These are phyloP conservation scores for Sporisorium graminicola DNA, from an alignment of 1,284 basidiomycete genomes.

Conservation along the genomic window DNA sequence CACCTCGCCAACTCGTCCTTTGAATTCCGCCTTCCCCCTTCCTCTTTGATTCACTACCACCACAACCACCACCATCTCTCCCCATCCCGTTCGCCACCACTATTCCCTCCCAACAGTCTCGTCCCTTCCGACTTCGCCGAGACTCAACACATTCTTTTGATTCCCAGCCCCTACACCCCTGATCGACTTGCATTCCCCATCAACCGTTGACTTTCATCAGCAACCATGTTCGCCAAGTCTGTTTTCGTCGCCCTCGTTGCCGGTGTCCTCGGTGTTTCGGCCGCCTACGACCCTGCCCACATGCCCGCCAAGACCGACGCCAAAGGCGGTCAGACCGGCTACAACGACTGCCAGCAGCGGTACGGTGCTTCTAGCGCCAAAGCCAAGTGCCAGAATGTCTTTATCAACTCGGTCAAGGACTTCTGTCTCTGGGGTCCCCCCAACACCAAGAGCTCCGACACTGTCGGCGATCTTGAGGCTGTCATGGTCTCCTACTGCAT, in stretches of 20 bases:
- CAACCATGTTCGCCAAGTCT: constrained; percentile 51
- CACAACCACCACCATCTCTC: constrained; percentile 8
- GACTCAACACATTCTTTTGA: constrained; percentile 38
- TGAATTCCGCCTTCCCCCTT: constrained; percentile 15
- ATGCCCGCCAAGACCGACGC: constrained; percentile 62
- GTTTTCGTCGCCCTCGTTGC: constrained; percentile 50
- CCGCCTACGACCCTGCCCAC: constrained; percentile 54
- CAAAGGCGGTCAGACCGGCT: constrained; percentile 60
- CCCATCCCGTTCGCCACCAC: constrained; percentile 7
- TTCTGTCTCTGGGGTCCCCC: constrained; percentile 67
- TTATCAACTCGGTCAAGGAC: constrained; percentile 65
- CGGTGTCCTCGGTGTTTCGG: constrained; percentile 48
- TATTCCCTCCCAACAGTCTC: constrained; percentile 9
- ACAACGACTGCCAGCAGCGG: constrained; percentile 63
- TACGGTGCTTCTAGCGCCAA: constrained; percentile 57
- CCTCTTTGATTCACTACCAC: not conserved
- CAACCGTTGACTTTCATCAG: not conserved
- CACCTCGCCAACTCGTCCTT: not conserved
- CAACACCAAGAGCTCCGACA: constrained; percentile 31
- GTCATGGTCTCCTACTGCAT: constrained; percentile 80
- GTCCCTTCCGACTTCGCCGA: constrained; percentile 4
- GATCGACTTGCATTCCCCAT: not conserved
- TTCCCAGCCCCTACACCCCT: not conserved
- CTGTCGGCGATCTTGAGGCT: constrained; percentile 71
- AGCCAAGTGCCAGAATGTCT: constrained; percentile 67